Percentiles rank a stretch among this genome's conserved stretches.
Evolutionary conservation across 2,329 filamentous ascomycete genomes (phyloP).

Genomic region (Pseudogymnoascus sp.): DNA sequence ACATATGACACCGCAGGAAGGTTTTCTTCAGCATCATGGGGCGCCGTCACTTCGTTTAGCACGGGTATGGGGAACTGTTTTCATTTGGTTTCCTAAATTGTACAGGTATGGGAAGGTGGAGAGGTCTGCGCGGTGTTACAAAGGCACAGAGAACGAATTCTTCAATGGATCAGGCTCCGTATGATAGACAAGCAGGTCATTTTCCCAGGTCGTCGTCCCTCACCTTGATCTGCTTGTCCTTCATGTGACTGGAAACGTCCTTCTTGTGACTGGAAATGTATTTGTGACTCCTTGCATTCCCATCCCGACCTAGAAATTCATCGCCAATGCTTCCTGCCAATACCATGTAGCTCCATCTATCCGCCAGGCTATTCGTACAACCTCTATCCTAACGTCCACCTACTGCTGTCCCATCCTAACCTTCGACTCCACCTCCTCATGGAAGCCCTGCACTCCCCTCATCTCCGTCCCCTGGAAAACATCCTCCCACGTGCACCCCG

Average conservation of each 20-base stretch:
- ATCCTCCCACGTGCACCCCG: slow-evolving; percentile 84
- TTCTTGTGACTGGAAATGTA: background rate
- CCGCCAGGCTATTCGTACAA: slow-evolving; percentile 4
- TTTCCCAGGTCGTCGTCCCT: too few species aligned
- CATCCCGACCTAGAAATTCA: background rate
- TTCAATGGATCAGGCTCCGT: background rate
- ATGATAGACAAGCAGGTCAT: background rate
- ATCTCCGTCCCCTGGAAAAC: slow-evolving; percentile 76
- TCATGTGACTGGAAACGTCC: background rate
- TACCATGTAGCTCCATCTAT: slow-evolving; percentile 1
- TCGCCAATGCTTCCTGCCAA: background rate
- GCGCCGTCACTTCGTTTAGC: slow-evolving; percentile 2
- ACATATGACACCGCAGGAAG: slow-evolving; percentile 3
- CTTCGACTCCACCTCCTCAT: slow-evolving; percentile 91
- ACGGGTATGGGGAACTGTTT: background rate
- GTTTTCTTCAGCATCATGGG: background rate
- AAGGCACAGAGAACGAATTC: background rate
- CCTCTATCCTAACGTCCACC: background rate
- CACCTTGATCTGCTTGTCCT: background rate
- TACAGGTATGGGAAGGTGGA: background rate
- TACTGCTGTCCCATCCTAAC: slow-evolving; percentile 56
- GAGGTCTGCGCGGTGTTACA: background rate
- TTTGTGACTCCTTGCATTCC: background rate
- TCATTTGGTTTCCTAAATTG: background rate
- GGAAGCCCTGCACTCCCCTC: slow-evolving; percentile 63